Percentiles rank a stretch among this genome's conserved stretches.
These are phyloP conservation scores for Scolecobasidium constrictum DNA, from an alignment of 2,329 filamentous ascomycete species.

Conservation along the genomic window DNA sequence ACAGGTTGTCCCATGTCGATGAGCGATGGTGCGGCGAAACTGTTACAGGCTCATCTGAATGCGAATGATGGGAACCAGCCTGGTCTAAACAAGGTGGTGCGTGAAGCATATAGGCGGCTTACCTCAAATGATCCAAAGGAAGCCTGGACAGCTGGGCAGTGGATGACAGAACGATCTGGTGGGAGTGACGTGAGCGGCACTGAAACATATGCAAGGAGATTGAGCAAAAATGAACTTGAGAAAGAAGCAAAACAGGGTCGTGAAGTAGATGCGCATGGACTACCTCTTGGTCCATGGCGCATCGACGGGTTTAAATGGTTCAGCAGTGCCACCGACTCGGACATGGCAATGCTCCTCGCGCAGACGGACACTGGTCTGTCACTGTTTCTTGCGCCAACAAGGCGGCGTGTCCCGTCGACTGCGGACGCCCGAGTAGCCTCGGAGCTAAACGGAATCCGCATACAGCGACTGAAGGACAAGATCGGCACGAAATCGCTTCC, in stretches of 20 bases:
- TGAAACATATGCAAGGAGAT: constrained; percentile 50
- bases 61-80: neutral
- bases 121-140: neutral
- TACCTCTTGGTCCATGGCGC: constrained; percentile 44
- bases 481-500: constrained; percentile 59
- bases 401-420: constrained; percentile 17
- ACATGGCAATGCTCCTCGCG: constrained; percentile 55
- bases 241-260: constrained; percentile 16
- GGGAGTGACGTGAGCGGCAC: constrained; percentile 60
- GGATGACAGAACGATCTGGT: constrained; percentile 65
- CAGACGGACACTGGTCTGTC: constrained; percentile 45
- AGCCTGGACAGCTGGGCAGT: constrained; percentile 64
- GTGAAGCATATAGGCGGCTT: neutral
- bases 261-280: constrained; percentile 19
- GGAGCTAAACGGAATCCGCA: constrained; percentile 55
- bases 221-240: too few species aligned
- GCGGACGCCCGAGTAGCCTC: constrained; percentile 16
- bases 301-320: constrained; percentile 65
- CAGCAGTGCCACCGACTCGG: constrained; percentile 53
- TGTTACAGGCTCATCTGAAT: neutral
- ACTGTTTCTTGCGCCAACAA: constrained; percentile 56
- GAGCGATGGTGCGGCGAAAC: neutral
- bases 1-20: too few species aligned
- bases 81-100: too few species aligned
- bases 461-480: constrained; percentile 62